phyloP scores from a whole-genome alignment of 2,329 filamentous ascomycete genomes.

The Phialocephala sp. region DNA sequence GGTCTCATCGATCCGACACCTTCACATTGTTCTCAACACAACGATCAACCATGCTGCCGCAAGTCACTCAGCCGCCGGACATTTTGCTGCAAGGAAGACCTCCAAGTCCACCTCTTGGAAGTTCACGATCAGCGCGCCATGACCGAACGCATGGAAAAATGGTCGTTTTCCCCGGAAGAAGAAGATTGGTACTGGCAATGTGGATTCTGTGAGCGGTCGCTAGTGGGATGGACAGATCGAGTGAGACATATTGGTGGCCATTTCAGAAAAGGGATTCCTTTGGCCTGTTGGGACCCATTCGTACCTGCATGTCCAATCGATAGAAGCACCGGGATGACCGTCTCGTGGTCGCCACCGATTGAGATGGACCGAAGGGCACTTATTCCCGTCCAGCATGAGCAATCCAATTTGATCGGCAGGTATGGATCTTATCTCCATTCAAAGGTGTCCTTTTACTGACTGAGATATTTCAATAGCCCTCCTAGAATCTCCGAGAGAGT shows the following conservation, averaged over 20 bases:
- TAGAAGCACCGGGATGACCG: neutral
- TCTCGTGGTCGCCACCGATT: neutral
- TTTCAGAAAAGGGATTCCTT: constrained; percentile 2
- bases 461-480: neutral
- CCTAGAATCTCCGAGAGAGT: neutral
- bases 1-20: neutral
- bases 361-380: neutral
- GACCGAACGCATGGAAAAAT: neutral
- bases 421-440: neutral
- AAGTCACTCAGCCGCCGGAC: neutral
- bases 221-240: constrained; percentile 8
- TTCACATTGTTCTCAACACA: neutral
- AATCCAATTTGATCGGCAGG: neutral
- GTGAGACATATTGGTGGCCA: constrained; percentile 13
- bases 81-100: neutral
- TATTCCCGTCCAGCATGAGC: neutral
- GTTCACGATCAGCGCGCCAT: constrained; percentile 3
- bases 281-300: constrained; percentile 14
- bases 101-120: neutral
- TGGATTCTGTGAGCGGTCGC: constrained; percentile 10
- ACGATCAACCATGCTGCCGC: neutral
- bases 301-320: constrained; percentile 1
- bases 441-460: neutral
- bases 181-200: constrained; percentile 14
- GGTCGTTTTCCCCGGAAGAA: neutral